Evolutionary conservation across 129 eudicot species (phyloP).

Genomic region (Ambrosia artemisiifolia): DNA sequence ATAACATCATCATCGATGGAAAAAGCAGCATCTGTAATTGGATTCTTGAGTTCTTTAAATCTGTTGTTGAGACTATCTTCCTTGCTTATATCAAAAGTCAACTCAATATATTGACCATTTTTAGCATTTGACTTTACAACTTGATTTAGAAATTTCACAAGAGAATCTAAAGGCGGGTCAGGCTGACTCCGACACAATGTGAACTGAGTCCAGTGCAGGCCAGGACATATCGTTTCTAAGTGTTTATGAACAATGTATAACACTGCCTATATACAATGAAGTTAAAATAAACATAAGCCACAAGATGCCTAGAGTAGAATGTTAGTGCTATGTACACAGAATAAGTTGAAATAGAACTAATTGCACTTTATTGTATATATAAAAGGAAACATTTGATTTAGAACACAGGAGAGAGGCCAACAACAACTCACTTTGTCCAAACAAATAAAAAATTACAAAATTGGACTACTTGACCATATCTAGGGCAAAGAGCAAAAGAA

Average conservation of each 20-base stretch:
- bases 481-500: not conserved
- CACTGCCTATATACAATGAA: conserved; percentile 48
- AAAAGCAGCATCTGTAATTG: conserved; percentile 65
- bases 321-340: not conserved
- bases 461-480: not conserved
- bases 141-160: conserved; percentile 51
- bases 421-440: not conserved
- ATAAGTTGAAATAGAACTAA: not conserved
- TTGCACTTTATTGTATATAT: too few relatives aligned
- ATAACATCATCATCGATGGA: conserved; percentile 83
- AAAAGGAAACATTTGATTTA: not conserved
- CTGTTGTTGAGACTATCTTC: conserved; percentile 87
- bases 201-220: conserved; percentile 74
- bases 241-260: conserved; percentile 67
- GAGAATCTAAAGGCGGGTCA: conserved; percentile 64
- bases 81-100: conserved; percentile 68
- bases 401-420: conserved; percentile 13
- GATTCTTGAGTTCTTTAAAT: conserved; percentile 68
- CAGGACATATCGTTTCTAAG: conserved; percentile 87
- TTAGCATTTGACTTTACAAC: conserved; percentile 43
- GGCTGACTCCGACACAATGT: conserved; percentile 89
- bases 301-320: not conserved
- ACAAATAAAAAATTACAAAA: not conserved
- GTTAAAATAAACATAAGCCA: not conserved
- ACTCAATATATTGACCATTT: conserved; percentile 57